phyloP scores from a whole-genome alignment of 805 yeast genomes.

The Ogataea chonburiensis region DNA sequence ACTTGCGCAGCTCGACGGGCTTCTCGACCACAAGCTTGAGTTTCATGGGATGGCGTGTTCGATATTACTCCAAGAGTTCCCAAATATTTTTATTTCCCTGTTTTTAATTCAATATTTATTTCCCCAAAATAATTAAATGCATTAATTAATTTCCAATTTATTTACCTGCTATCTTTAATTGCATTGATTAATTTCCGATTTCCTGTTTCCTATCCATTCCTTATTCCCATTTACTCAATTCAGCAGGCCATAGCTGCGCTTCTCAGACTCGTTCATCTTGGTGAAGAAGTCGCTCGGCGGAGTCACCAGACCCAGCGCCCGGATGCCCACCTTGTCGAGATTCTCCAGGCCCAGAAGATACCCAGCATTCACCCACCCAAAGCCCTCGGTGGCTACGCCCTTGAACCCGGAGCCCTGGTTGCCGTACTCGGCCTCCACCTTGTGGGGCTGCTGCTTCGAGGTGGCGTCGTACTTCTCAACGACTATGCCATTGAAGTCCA shows the following conservation, averaged over 20 bases:
- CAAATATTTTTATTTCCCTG: no score
- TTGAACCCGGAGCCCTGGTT: constrained; percentile 92
- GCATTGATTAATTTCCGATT: no score
- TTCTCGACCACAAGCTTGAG: constrained; percentile 27
- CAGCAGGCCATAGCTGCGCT: constrained; percentile 35
- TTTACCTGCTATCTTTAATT: no score
- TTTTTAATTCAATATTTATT: constrained; percentile 1
- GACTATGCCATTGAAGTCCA: constrained; percentile 89
- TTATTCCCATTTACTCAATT: no score
- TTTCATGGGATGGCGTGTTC: no score
- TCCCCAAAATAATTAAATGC: no score
- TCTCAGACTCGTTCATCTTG: constrained; percentile 44
- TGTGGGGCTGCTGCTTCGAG: constrained; percentile 77
- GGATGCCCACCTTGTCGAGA: constrained; percentile 60
- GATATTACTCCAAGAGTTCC: no score
- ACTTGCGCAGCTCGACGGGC: constrained; percentile 24
- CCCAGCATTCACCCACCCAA: constrained; percentile 97
- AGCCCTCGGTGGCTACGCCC: constrained; percentile 94
- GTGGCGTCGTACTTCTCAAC: constrained; percentile 95
- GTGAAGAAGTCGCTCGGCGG: constrained; percentile 65
- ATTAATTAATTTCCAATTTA: no score
- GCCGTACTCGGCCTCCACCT: constrained; percentile 94
- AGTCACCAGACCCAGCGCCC: constrained; percentile 78
- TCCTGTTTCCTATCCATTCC: no score
- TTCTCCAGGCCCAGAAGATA: constrained; percentile 69